Conservation (phyloP, 2,329 filamentous ascomycete genomes). For the Tolypocladium endophyticum region DNA sequence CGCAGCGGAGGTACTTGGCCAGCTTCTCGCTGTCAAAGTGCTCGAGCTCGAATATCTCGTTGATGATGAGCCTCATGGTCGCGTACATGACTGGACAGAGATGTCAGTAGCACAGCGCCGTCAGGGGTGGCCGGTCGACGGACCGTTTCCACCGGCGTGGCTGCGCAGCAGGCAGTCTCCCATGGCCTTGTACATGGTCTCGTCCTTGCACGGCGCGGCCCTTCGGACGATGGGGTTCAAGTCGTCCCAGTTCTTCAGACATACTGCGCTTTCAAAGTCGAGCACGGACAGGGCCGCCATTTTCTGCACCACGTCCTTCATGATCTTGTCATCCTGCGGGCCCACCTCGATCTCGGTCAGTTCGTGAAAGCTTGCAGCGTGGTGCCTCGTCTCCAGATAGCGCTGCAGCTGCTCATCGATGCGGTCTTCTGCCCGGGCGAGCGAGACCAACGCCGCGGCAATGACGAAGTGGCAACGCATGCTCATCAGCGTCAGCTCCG, state of each 20-base stretch:
- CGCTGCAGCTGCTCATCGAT: conserved; percentile 42
- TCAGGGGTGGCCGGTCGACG: not conserved
- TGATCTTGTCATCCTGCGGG: conserved; percentile 29
- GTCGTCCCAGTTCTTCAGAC: conserved; percentile 56
- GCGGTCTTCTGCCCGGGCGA: conserved; percentile 41
- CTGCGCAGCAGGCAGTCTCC: conserved; percentile 53
- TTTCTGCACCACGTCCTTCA: conserved; percentile 48
- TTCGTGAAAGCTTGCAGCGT: conserved; percentile 48
- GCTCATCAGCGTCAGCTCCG: conserved; percentile 45
- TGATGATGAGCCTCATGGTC: conserved; percentile 57
- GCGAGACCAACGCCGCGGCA: conserved; percentile 36
- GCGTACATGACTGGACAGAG: conserved; percentile 32
- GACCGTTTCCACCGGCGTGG: conserved; percentile 40
- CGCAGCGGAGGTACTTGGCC: conserved; percentile 67
- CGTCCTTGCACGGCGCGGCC: conserved; percentile 31
- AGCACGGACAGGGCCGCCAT: conserved; percentile 59
- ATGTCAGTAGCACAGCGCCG: not conserved
- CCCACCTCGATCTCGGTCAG: conserved; percentile 27
- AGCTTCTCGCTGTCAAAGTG: conserved; percentile 48
- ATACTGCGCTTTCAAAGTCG: conserved; percentile 66
- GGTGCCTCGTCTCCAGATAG: conserved; percentile 51
- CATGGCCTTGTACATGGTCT: conserved; percentile 48
- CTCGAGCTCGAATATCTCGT: conserved; percentile 50
- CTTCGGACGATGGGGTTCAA: conserved; percentile 49
- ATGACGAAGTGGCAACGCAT: conserved; percentile 64